Base-by-base conservation (phyloP, 148 eudicot species). In the Vaccinium myrtillus region DNA sequence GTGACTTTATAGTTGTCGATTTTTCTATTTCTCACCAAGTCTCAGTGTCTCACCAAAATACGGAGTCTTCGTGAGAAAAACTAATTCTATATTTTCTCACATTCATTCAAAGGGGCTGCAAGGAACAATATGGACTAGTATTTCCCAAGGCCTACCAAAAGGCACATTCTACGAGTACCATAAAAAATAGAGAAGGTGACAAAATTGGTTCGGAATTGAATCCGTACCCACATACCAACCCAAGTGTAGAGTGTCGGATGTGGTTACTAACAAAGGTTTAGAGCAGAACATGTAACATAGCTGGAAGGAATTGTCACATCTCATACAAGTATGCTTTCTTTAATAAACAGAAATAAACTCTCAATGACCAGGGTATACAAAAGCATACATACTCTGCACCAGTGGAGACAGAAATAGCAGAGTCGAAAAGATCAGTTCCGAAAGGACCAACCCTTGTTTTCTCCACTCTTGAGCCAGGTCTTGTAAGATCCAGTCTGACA, bases 341-440 rank as follows among this genome's bases (percentile, higher is more conserved):
- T 18, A 19, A 39, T 3, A 21, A 36, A 11, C 6, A n/a, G 19
- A 18, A 54, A 79, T 53, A 13, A 39, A 83, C 56, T 48, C 16
- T 36, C 79, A 58, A 83, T 13, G 53, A 39, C 71, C 59, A 78
- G 56, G 11, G 51, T 61, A 43, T 4, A 71, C 86, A 88, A 89
- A 90, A 84, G 92, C 98, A 91, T 90, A 95, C 98, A 86, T 91
- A 91, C 95, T 90, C 92, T 48, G 85, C 91, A 90, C 93, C 95
- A 86, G 94, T 88, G 10, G 93, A 91, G 88, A 95, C 91, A 82
- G 93, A 93, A 80, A 95, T 86, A 61, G 98, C 98, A 65, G 98
- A 95, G 87, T 95, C 98, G 77, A 95, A 93, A 85, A 94, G 87
- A 84, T 90, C 87, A 75, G 90, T 88, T 86, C 95, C 98, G 30